These are phyloP conservation scores for Iris pallida DNA, from an alignment of 116 monocot species.

Conservation along the genomic window DNA sequence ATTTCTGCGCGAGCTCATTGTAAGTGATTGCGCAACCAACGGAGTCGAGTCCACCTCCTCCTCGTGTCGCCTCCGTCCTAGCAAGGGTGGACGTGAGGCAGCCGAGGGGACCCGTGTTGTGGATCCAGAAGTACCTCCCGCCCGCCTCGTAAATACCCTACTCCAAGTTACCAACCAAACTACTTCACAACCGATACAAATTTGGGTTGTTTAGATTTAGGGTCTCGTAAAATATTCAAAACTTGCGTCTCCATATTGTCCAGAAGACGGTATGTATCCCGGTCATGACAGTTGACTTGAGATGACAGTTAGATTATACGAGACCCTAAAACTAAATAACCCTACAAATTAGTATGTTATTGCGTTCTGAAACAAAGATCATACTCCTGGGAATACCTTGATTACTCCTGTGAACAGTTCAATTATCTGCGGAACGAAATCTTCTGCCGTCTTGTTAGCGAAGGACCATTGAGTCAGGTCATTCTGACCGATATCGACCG, in stretches of 20 bases:
- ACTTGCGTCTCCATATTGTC: no score
- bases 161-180: neutral
- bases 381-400: no score
- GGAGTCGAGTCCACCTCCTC: neutral
- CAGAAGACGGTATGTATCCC: no score
- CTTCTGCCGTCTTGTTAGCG: constrained; percentile 38
- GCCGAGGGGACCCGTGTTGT: constrained; percentile 58
- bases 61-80: neutral
- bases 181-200: no score
- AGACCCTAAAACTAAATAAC: no score
- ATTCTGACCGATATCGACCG: constrained; percentile 88
- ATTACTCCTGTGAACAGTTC: constrained; percentile 31
- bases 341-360: no score
- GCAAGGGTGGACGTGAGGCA: constrained; percentile 38
- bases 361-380: no score
- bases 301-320: no score
- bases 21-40: constrained; percentile 23
- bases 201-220: no score
- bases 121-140: constrained; percentile 66
- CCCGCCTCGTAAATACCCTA: constrained; percentile 42
- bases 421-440: constrained; percentile 70
- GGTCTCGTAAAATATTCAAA: no score
- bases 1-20: constrained; percentile 21
- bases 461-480: constrained; percentile 67
- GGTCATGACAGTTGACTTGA: no score